Conservation (phyloP, 2,329 filamentous ascomycete species). For the Clathrospora elynae region DNA sequence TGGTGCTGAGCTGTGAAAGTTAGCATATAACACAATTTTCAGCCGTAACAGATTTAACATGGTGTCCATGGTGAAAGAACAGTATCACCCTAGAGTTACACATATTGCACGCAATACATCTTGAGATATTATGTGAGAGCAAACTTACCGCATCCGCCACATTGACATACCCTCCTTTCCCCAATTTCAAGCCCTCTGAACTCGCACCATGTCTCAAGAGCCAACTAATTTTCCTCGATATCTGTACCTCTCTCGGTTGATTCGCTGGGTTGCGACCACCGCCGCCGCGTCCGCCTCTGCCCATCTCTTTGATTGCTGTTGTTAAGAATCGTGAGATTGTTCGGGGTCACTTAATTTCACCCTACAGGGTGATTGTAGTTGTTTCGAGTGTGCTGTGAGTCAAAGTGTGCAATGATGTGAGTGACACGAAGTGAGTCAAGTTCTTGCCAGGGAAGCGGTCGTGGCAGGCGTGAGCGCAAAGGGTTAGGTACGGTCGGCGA, state of each 20-base stretch:
- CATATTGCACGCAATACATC: background rate
- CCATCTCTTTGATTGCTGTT: conserved; percentile 25
- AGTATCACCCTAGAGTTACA: background rate
- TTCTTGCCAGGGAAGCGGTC: conserved; percentile 4
- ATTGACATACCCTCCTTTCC: conserved; percentile 64
- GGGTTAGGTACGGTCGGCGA: conserved; percentile 8
- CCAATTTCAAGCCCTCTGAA: conserved; percentile 63
- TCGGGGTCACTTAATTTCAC: conserved; percentile 1
- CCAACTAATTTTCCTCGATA: conserved; percentile 58
- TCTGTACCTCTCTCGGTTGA: conserved; percentile 50
- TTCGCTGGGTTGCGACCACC: conserved; percentile 46
- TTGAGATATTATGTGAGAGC: background rate
- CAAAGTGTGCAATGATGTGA: background rate
- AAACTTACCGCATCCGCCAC: conserved; percentile 62
- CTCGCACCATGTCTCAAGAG: conserved; percentile 66
- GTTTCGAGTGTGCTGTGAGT: background rate
- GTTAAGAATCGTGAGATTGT: conserved; percentile 30
- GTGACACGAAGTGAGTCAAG: conserved; percentile 18
- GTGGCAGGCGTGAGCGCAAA: conserved; percentile 8
- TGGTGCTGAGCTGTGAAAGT: conserved; percentile 58
- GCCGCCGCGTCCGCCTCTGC: conserved; percentile 41
- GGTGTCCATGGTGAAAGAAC: too few species aligned
- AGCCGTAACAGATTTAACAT: too few species aligned
- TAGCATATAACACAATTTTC: too few species aligned
- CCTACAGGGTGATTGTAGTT: background rate